Conservation (phyloP, 2,329 filamentous ascomycete genomes). For the Phialocephala subalpina region DNA sequence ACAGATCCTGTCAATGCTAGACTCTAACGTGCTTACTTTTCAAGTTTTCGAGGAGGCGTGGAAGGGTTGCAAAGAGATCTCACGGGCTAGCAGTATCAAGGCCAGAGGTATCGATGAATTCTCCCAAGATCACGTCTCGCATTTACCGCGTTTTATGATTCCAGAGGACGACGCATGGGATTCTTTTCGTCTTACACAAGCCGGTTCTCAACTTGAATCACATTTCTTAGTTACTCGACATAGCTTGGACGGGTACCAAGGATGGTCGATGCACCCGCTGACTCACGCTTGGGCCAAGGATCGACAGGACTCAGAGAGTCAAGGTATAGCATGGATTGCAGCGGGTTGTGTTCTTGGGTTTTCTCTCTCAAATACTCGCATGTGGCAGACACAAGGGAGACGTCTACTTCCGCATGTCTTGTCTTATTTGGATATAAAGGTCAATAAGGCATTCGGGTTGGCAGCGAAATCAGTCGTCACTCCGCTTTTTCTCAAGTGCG, state of each 20-base stretch:
- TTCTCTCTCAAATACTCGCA: constrained; percentile 16
- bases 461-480: constrained; percentile 16
- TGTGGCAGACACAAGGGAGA: constrained; percentile 26
- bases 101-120: constrained; percentile 17
- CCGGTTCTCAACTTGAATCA: constrained; percentile 40
- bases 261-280: constrained; percentile 41
- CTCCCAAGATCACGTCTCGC: constrained; percentile 30
- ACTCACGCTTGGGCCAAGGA: constrained; percentile 35
- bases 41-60: constrained; percentile 44
- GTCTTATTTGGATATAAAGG: constrained; percentile 29
- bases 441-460: constrained; percentile 17
- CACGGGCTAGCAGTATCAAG: constrained; percentile 8
- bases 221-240: constrained; percentile 40
- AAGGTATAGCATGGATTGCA: constrained; percentile 29
- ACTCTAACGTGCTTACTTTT: constrained; percentile 39
- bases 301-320: constrained; percentile 22
- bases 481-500: constrained; percentile 27
- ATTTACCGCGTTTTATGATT: constrained; percentile 32
- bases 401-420: constrained; percentile 23
- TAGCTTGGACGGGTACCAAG: constrained; percentile 13
- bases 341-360: constrained; percentile 32
- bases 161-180: constrained; percentile 40
- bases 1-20: constrained; percentile 41
- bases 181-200: constrained; percentile 39
- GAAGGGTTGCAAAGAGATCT: constrained; percentile 29